Conservation (phyloP, 306 rosid genomes). For the Boehmeria nivea region DNA sequence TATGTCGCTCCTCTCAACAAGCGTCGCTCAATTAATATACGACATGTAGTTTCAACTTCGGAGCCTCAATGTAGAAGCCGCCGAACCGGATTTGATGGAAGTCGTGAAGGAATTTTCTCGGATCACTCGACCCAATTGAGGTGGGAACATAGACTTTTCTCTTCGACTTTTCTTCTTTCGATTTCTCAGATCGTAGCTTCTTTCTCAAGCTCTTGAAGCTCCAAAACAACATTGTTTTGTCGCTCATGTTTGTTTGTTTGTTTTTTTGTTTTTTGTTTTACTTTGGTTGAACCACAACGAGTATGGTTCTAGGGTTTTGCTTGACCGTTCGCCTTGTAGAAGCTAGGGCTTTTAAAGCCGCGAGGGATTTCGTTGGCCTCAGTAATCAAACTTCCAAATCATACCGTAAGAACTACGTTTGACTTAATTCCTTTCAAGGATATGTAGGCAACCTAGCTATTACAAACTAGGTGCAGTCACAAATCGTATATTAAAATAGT, state of each 20-base stretch:
- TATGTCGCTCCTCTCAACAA: no score
- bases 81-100: slow-evolving; percentile 27
- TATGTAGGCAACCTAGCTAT: no score
- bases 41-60: no score
- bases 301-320: slow-evolving; percentile 40
- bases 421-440: no score
- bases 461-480: no score
- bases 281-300: slow-evolving; percentile 39
- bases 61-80: slow-evolving; percentile 28
- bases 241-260: slow-evolving; percentile 77
- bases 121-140: slow-evolving; percentile 50
- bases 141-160: slow-evolving; percentile 66
- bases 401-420: no score
- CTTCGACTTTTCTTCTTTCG: slow-evolving; percentile 51
- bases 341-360: slow-evolving; percentile 53
- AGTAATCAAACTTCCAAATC: no score
- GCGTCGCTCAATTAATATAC: no score
- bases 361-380: slow-evolving; percentile 39
- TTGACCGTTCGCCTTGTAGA: slow-evolving; percentile 46
- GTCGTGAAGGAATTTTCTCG: slow-evolving; percentile 42
- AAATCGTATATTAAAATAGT: no score
- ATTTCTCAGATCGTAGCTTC: slow-evolving; percentile 50
- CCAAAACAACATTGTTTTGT: slow-evolving; percentile 49
- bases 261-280: no score
- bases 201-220: slow-evolving; percentile 41